phyloP scores from a whole-genome alignment of 805 yeast species.

The Hanseniaspora mollemarum region DNA sequence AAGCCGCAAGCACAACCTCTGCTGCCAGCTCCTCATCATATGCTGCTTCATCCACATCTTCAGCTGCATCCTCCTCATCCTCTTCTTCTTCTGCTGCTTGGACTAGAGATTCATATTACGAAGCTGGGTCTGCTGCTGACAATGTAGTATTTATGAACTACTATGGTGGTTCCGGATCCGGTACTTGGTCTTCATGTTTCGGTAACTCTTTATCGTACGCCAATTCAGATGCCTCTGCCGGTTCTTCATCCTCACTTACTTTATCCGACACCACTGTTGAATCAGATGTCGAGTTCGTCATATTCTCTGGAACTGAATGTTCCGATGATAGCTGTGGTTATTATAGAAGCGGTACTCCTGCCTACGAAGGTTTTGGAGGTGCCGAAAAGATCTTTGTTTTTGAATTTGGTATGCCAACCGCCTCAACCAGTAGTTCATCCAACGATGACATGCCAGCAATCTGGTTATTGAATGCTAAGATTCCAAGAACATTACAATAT shows the following conservation, averaged over 20 bases:
- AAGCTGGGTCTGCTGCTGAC: conserved; percentile 50
- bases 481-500: conserved; percentile 93
- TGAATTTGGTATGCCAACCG: conserved; percentile 84
- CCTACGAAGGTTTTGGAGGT: conserved; percentile 91
- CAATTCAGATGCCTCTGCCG: conserved; percentile 63
- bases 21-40: conserved; percentile 22
- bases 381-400: conserved; percentile 73
- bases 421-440: conserved; percentile 31
- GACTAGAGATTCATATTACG: conserved; percentile 65
- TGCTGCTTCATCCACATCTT: conserved; percentile 26
- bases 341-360: conserved; percentile 77
- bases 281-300: conserved; percentile 69
- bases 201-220: conserved; percentile 88
- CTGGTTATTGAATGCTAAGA: conserved; percentile 89
- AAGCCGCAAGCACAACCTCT: conserved; percentile 17
- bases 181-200: conserved; percentile 73
- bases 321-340: conserved; percentile 59
- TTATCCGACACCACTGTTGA: conserved; percentile 55
- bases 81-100: conserved; percentile 41
- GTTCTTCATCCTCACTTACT: conserved; percentile 57
- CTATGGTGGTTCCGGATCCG: conserved; percentile 81
- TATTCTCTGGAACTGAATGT: conserved; percentile 58
- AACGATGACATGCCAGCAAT: conserved; percentile 96
- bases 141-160: conserved; percentile 78
- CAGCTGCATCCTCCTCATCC: conserved; percentile 27